Conservation (phyloP, 306 rosid genomes). For the Acacia melanoxylon region DNA sequence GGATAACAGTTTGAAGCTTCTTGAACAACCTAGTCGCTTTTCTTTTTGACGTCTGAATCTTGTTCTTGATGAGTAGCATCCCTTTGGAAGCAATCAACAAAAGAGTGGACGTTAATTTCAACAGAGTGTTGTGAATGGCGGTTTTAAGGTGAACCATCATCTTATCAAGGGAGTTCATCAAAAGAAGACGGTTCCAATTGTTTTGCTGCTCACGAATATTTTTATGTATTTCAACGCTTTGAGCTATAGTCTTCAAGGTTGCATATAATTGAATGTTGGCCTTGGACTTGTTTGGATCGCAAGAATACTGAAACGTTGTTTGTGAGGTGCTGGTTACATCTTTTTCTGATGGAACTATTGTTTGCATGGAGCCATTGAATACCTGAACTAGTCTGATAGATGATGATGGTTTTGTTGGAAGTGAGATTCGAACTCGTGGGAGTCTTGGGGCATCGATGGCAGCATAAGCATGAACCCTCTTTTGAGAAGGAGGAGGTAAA, state of each 20-base stretch:
- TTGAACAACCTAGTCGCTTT: conserved; percentile 52
- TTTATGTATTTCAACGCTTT: conserved; percentile 61
- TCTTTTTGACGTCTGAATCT: too few relatives aligned
- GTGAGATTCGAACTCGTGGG: conserved; percentile 24
- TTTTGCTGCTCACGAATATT: conserved; percentile 52
- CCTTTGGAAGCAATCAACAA: conserved; percentile 62
- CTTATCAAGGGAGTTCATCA: conserved; percentile 50
- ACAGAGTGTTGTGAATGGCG: not conserved
- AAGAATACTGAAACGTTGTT: not conserved
- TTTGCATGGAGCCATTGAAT: conserved; percentile 2
- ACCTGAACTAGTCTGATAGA: conserved; percentile 24
- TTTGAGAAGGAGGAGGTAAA: conserved; percentile 26
- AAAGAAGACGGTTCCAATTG: conserved; percentile 61
- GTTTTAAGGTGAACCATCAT: conserved; percentile 50
- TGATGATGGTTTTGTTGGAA: conserved; percentile 17
- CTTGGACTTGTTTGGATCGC: not conserved
- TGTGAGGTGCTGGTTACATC: not conserved
- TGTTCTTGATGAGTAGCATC: too few relatives aligned
- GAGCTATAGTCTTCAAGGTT: conserved; percentile 46
- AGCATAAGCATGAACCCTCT: conserved; percentile 40
- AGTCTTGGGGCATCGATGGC: conserved; percentile 45
- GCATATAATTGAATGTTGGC: conserved; percentile 43
- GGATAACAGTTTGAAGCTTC: conserved; percentile 43
- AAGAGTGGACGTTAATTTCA: conserved; percentile 50
- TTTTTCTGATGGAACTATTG: not conserved